Evolutionary conservation across 352 stramenopile species (phyloP), one percentile per base, ranked within the genome.

Genomic region (Globisporangium paddicum): DNA sequence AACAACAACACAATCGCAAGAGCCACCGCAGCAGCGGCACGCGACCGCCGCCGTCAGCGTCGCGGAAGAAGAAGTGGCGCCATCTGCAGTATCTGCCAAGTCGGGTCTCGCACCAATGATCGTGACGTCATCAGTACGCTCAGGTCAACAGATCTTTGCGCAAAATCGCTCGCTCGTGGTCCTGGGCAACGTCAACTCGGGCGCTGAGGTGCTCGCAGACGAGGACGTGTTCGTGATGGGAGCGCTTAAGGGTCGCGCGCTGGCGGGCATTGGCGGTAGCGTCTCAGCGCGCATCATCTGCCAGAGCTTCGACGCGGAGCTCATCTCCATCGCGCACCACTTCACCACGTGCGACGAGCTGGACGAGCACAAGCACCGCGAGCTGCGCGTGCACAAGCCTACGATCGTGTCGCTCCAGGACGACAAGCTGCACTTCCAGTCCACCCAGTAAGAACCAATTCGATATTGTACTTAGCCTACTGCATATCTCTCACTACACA

Each of bases 291-390:
- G 74, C 51, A 86, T 90, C 62, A 63, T 82, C 23, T 90, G 78
- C 55, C 77, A 89, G 64, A 82, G 73, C 56, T 96, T 96, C 60
- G 87, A 96, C 64, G 87, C 86, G 9, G 87, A 96, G 71, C 80
- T 96, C 62, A 81, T 96, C 54, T 93, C 86, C 52, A 94, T 96
- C 69, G 86, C 82, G 38, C 83, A 96, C 66, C 84, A 86, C 64
- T 96, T 96, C 60, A 96, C 87, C 35, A 96, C 87, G n/a, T 95
- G 82, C 63, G 86, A 96, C 63, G 79, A 79, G 44, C 60, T 89
- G 35, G 69, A 73, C 55, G 63, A 73, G 53, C 65, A 69, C 14
- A 58, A 76, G 52, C 72, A 66, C 26, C 67, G 47, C 28, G 62
- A 69, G 51, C 59, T 89, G 58, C 75, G 71, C 37, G 71, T 67